These are phyloP conservation scores for Cyberlindnera euphorbiae DNA, from an alignment of 805 yeast species.

Conservation along the genomic window DNA sequence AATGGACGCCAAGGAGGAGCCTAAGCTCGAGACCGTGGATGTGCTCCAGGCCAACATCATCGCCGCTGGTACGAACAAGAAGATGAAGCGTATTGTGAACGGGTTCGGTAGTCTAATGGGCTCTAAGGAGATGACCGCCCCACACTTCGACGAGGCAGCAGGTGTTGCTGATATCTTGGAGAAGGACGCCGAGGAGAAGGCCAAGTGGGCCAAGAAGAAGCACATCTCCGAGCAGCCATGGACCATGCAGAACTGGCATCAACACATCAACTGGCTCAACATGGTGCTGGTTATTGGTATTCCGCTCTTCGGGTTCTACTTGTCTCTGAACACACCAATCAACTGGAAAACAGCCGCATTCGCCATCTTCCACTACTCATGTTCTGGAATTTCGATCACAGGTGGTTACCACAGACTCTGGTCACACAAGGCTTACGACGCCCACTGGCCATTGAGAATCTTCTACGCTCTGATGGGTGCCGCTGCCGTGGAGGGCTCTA, in stretches of 20 bases:
- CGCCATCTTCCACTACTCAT: constrained; percentile 44
- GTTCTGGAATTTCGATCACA: constrained; percentile 72
- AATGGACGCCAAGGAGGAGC: constrained; percentile 1
- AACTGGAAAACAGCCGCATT: constrained; percentile 25
- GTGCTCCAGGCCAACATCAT: constrained; percentile 68
- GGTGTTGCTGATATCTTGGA: constrained; percentile 39
- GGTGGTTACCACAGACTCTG: constrained; percentile 82
- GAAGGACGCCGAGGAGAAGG: constrained; percentile 38
- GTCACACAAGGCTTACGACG: constrained; percentile 72
- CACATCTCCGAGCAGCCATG: constrained; percentile 80
- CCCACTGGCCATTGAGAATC: constrained; percentile 53
- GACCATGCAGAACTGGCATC: constrained; percentile 67
- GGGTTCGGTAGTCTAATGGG: constrained; percentile 83
- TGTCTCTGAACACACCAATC: constrained; percentile 44
- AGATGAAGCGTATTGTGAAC: constrained; percentile 67
- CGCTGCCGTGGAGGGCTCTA: constrained; percentile 78
- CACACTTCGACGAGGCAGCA: constrained; percentile 60
- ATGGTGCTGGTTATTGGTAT: constrained; percentile 55
- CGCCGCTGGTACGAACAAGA: constrained; percentile 78
- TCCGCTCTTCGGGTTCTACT: constrained; percentile 50
- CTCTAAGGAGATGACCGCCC: constrained; percentile 63
- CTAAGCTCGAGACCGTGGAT: constrained; percentile 39
- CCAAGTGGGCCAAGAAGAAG: constrained; percentile 32
- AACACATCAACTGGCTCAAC: constrained; percentile 78
- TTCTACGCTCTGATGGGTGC: constrained; percentile 78